Evolutionary conservation across 176 grass and related monocot species (phyloP).

Genomic region (Raddia distichophylla): DNA sequence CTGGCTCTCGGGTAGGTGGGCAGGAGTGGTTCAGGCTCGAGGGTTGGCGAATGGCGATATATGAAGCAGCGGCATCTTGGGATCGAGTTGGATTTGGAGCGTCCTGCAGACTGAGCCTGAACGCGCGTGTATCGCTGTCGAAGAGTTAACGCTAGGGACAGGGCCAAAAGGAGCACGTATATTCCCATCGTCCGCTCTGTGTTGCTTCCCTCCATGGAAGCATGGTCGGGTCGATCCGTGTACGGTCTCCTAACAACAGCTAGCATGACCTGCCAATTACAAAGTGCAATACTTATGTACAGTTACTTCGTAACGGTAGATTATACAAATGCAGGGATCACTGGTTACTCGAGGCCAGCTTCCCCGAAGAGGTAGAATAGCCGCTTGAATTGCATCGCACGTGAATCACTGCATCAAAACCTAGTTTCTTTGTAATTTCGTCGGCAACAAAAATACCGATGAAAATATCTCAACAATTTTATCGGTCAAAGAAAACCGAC

Average conservation of each 20-base stretch:
- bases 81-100: not conserved
- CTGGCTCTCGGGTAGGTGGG: not conserved
- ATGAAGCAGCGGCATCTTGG: not conserved
- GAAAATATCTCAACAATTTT: no score
- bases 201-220: constrained; percentile 10
- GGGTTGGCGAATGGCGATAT: constrained; percentile 11
- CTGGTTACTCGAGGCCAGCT: no score
- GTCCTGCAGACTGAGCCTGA: not conserved
- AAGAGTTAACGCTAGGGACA: constrained; percentile 18
- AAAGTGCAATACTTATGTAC: no score
- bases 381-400: no score
- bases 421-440: no score
- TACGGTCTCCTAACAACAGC: not conserved
- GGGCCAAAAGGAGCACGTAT: constrained; percentile 4
- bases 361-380: no score
- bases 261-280: no score
- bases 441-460: no score
- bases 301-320: no score
- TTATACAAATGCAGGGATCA: no score
- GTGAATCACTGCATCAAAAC: no score
- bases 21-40: not conserved
- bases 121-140: not conserved
- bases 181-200: not conserved
- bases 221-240: not conserved
- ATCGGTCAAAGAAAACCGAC: no score